phyloP scores from a whole-genome alignment of 164 flowering plant species.

The Nymphaea colorata region DNA sequence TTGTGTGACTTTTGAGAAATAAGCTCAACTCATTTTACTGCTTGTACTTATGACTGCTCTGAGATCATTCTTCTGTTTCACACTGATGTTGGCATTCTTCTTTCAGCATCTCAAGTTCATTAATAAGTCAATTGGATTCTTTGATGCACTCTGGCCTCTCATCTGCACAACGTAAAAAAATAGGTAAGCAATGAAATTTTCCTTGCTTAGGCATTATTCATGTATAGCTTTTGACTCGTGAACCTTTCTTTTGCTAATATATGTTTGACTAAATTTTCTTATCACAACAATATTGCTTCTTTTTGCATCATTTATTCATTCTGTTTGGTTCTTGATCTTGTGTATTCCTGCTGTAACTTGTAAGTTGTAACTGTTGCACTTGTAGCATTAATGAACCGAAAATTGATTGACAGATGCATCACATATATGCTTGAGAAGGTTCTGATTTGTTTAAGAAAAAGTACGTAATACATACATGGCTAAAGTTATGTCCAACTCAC shows the following conservation, averaged over 20 bases:
- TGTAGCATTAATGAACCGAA: no score
- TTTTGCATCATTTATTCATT: neutral
- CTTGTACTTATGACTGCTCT: neutral
- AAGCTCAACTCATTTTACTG: neutral
- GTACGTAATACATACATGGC: no score
- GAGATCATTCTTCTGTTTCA: neutral
- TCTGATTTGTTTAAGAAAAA: no score
- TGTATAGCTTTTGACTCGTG: neutral
- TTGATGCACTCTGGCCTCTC: conserved; percentile 60
- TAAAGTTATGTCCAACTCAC: no score
- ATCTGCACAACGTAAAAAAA: conserved; percentile 60
- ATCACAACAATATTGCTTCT: neutral
- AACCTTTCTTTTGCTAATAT: neutral
- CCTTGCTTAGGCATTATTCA: neutral
- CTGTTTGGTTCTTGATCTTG: neutral
- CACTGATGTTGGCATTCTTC: conserved; percentile 3
- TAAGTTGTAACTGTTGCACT: no score
- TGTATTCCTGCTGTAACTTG: neutral
- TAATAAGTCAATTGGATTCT: conserved; percentile 58
- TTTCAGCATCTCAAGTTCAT: conserved; percentile 47
- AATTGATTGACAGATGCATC: no score
- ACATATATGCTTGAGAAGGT: no score
- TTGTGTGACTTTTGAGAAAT: neutral
- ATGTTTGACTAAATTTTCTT: no score
- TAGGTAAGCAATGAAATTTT: conserved; percentile 28